phyloP scores from a whole-genome alignment of 768 basidiomycete species.

The Sarcomyxa edulis region DNA sequence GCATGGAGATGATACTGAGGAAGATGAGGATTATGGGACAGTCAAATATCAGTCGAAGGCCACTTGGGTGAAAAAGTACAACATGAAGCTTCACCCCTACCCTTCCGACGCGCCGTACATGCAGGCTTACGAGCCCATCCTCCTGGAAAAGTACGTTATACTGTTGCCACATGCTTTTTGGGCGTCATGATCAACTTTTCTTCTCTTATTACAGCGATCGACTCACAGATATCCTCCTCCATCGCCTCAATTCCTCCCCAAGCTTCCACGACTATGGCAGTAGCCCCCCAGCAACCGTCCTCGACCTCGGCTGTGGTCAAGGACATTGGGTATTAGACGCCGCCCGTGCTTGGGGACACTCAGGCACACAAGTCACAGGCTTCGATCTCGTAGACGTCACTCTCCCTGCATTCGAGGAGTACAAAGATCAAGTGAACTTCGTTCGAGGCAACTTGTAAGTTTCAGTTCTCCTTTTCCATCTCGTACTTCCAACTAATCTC shows the following conservation, averaged over 20 bases:
- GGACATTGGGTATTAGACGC: constrained; percentile 67
- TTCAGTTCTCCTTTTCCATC: constrained; percentile 2
- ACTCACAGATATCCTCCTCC: constrained; percentile 48
- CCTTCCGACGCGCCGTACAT: constrained; percentile 49
- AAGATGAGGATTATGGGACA: no score
- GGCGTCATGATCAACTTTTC: constrained; percentile 5
- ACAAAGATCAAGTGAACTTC: constrained; percentile 40
- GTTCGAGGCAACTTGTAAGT: constrained; percentile 68
- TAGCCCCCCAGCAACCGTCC: constrained; percentile 45
- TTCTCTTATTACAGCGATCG: constrained; percentile 44
- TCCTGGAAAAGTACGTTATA: constrained; percentile 51
- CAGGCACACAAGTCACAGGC: constrained; percentile 46
- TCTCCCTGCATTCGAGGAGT: constrained; percentile 27
- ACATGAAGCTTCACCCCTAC: constrained; percentile 55
- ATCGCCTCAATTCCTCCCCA: constrained; percentile 52
- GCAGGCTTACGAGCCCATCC: constrained; percentile 56
- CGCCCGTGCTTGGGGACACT: constrained; percentile 53
- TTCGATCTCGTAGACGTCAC: constrained; percentile 57
- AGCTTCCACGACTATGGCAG: constrained; percentile 52
- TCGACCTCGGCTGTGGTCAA: constrained; percentile 75
- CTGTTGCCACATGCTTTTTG: constrained; percentile 3
- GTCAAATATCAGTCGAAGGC: no score
- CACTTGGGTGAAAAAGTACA: constrained; percentile 33
- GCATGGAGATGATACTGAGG: constrained; percentile 12
- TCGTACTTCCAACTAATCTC: background rate